Conservation (phyloP, 345 rosid genomes). For the Murraya koenigii region DNA sequence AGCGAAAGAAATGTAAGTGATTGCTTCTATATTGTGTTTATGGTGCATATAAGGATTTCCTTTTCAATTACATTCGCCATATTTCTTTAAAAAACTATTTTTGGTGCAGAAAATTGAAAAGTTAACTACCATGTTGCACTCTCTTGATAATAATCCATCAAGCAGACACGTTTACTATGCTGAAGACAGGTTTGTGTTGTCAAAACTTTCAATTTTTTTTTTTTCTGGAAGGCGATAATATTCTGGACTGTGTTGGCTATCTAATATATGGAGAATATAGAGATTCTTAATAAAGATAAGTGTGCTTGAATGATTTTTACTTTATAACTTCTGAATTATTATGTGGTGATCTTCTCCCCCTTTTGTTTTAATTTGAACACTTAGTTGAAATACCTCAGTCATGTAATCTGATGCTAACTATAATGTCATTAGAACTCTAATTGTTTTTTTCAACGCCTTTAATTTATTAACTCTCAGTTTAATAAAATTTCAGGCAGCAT, state of each 20-base stretch:
- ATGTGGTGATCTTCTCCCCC: neutral
- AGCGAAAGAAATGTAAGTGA: conserved; percentile 65
- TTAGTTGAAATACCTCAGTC: neutral
- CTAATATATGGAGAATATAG: neutral
- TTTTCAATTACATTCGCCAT: neutral
- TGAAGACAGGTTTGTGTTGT: conserved; percentile 65
- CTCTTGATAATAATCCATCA: conserved; percentile 44
- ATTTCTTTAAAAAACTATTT: neutral
- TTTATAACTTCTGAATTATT: neutral
- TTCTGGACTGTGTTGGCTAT: neutral
- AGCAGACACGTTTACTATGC: conserved; percentile 67
- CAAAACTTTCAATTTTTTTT: neutral
- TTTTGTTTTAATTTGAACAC: neutral
- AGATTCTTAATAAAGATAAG: neutral
- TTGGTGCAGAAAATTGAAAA: conserved; percentile 78
- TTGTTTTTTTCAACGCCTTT: neutral
- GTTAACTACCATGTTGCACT: conserved; percentile 65
- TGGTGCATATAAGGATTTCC: neutral
- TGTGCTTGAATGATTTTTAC: neutral
- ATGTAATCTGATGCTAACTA: neutral
- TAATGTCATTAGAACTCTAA: neutral
- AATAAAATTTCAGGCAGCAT: neutral
- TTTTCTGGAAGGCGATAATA: neutral
- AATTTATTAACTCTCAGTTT: neutral
- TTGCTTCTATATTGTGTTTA: neutral